phyloP scores from a whole-genome alignment of 1,139 yeast species.

The Scheffersomyces insectosa region DNA sequence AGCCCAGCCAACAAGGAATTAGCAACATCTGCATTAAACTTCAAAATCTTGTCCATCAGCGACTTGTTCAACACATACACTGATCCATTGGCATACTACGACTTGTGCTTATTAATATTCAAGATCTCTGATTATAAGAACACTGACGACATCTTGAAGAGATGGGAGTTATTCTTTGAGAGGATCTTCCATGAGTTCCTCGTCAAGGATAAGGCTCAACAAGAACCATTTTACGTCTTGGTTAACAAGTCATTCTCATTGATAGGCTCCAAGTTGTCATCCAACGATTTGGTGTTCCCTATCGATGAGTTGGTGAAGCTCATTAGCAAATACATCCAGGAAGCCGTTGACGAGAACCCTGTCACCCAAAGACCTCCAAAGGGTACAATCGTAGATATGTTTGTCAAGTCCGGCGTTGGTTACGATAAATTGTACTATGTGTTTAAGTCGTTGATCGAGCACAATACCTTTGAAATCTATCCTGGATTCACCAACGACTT shows the following conservation, averaged over 20 bases:
- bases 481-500: slow-evolving; percentile 44
- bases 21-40: slow-evolving; percentile 58
- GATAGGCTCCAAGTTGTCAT: slow-evolving; percentile 46
- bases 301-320: slow-evolving; percentile 68
- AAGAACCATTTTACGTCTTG: slow-evolving; percentile 40
- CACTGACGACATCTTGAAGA: slow-evolving; percentile 66
- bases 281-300: slow-evolving; percentile 78
- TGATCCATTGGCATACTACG: slow-evolving; percentile 85
- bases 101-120: slow-evolving; percentile 74
- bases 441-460: slow-evolving; percentile 68
- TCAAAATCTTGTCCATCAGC: slow-evolving; percentile 66
- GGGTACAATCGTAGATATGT: slow-evolving; percentile 59
- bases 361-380: slow-evolving; percentile 41
- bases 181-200: slow-evolving; percentile 38
- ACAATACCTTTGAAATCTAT: slow-evolving; percentile 51
- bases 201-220: slow-evolving; percentile 26
- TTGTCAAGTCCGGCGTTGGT: slow-evolving; percentile 72
- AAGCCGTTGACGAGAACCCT: slow-evolving; percentile 38
- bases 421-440: slow-evolving; percentile 69
- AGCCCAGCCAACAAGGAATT: slow-evolving; percentile 44
- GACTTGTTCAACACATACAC: slow-evolving; percentile 85
- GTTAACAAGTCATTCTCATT: slow-evolving; percentile 39
- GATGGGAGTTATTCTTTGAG: slow-evolving; percentile 69
- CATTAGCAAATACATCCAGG: slow-evolving; percentile 43
- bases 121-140: slow-evolving; percentile 81